Conservation (phyloP, 202 grass and related monocot genomes). For the Cymbopogon flexuosus region DNA sequence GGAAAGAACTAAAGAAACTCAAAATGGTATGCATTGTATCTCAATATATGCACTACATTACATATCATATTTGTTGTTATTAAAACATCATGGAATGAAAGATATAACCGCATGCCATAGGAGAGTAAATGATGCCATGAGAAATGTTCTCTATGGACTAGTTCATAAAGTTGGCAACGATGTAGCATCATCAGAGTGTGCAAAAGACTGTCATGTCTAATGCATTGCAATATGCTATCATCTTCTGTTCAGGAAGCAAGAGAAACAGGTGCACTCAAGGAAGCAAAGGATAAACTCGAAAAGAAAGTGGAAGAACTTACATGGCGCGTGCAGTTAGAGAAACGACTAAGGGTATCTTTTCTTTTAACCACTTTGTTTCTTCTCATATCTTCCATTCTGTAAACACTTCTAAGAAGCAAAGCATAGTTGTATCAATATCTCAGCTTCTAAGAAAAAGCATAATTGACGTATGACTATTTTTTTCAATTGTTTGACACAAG, state of each 20-base stretch:
- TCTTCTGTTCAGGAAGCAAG: slow-evolving; percentile 74
- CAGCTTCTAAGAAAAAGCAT: too few relatives aligned
- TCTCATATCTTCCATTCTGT: neutral
- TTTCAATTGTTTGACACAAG: slow-evolving; percentile 43
- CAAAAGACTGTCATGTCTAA: slow-evolving; percentile 29
- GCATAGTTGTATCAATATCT: neutral
- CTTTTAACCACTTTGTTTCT: slow-evolving; percentile 30
- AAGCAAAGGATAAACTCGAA: slow-evolving; percentile 99
- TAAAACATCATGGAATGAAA: neutral
- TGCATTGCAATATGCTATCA: neutral
- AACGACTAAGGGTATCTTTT: slow-evolving; percentile 75
- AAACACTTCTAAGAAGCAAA: slow-evolving; percentile 22
- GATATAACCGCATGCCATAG: neutral
- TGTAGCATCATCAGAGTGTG: neutral
- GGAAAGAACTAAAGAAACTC: slow-evolving; percentile 90
- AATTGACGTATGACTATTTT: neutral
- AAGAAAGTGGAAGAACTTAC: slow-evolving; percentile 99
- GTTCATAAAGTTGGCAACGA: slow-evolving; percentile 1
- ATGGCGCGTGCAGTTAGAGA: slow-evolving; percentile 93
- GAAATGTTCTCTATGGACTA: neutral
- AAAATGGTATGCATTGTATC: slow-evolving; percentile 76
- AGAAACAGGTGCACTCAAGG: slow-evolving; percentile 96
- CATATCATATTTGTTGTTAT: neutral
- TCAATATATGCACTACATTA: slow-evolving; percentile 7
- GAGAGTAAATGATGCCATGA: slow-evolving; percentile 10